These are phyloP conservation scores for Trypanosoma grayi DNA, from an alignment of 208 protist genomes.

Conservation along the genomic window DNA sequence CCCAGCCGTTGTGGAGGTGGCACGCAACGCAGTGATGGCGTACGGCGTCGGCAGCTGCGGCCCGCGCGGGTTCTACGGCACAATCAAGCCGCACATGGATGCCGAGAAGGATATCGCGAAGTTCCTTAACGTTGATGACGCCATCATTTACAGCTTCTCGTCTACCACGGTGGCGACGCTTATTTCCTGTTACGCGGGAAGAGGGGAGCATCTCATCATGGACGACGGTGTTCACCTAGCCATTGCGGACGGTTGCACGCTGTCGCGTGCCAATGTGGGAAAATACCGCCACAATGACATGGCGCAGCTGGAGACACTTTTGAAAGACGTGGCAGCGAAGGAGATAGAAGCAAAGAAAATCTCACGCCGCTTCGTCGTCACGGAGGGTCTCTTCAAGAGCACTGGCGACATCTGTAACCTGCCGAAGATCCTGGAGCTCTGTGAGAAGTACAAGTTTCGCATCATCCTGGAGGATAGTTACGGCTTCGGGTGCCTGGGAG, in stretches of 20 bases:
- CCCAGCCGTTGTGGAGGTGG: slow-evolving; percentile 70
- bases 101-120: slow-evolving; percentile 89
- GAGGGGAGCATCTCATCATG: slow-evolving; percentile 91
- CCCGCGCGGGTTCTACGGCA: slow-evolving; percentile 97
- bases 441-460: slow-evolving; percentile 93
- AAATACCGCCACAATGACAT: slow-evolving; percentile 97
- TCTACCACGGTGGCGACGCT: slow-evolving; percentile 95
- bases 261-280: slow-evolving; percentile 84
- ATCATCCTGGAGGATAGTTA: slow-evolving; percentile 97
- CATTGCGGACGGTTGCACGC: slow-evolving; percentile 82
- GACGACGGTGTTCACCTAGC: slow-evolving; percentile 87
- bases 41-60: slow-evolving; percentile 98
- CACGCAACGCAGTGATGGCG: slow-evolving; percentile 81
- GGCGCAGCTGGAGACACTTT: slow-evolving; percentile 79
- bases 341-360: slow-evolving; percentile 54
- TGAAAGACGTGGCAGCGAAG: slow-evolving; percentile 73
- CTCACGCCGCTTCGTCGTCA: slow-evolving; percentile 92
- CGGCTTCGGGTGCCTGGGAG: slow-evolving; percentile 94
- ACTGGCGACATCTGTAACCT: slow-evolving; percentile 89
- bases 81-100: slow-evolving; percentile 95
- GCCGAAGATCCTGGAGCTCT: slow-evolving; percentile 88
- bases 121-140: slow-evolving; percentile 87
- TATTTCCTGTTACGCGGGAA: slow-evolving; percentile 93
- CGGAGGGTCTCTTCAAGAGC: slow-evolving; percentile 95
- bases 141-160: slow-evolving; percentile 95